Evolutionary conservation across 2,329 filamentous ascomycete genomes (phyloP).

Genomic region (Ophiocordyceps australis): DNA sequence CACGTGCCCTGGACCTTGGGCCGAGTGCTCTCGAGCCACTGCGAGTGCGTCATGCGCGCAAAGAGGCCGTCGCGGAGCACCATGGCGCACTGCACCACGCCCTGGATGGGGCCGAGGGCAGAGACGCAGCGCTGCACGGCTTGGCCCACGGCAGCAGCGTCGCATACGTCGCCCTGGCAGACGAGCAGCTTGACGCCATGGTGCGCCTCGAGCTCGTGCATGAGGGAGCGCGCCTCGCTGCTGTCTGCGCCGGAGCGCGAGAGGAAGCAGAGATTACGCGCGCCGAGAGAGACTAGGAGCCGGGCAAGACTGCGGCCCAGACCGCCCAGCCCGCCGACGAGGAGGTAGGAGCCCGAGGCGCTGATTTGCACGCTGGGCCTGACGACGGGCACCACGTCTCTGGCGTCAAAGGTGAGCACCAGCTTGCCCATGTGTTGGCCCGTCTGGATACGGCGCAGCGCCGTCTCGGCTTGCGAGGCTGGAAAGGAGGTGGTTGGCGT

Average conservation of each 20-base stretch:
- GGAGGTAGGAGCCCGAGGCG: not conserved
- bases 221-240: not conserved
- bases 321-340: conserved; percentile 1
- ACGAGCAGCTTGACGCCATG: not conserved
- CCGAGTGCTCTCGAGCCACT: conserved; percentile 6
- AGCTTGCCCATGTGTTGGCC: conserved; percentile 1
- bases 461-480: not conserved
- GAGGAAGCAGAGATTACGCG: conserved; percentile 1
- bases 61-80: conserved; percentile 12
- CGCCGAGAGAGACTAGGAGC: conserved; percentile 1
- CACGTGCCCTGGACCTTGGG: conserved; percentile 16
- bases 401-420: not conserved
- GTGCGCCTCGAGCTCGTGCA: too few relatives aligned
- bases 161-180: conserved; percentile 1
- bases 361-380: not conserved
- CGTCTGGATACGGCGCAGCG: conserved; percentile 1
- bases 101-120: conserved; percentile 13
- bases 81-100: conserved; percentile 19
- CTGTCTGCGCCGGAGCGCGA: conserved; percentile 1
- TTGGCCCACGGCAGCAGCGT: conserved; percentile 1
- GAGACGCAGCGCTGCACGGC: conserved; percentile 1
- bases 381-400: not conserved
- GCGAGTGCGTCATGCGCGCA: conserved; percentile 5
- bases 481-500: not conserved
- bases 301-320: not conserved